These are phyloP conservation scores for Wickerhamiella siamensis DNA, from an alignment of 805 yeast genomes.

Conservation along the genomic window DNA sequence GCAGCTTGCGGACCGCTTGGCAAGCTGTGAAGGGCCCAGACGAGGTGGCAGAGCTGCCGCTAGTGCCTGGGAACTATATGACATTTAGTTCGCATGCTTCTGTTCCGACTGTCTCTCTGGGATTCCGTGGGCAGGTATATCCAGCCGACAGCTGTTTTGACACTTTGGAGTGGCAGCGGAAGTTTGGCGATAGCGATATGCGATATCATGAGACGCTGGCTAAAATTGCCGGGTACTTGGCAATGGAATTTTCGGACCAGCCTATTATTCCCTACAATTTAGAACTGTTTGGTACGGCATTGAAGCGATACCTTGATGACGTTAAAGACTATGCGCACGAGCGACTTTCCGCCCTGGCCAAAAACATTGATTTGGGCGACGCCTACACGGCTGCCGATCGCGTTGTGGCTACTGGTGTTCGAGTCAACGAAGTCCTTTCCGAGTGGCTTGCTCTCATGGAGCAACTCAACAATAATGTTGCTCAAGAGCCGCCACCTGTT, in stretches of 20 bases:
- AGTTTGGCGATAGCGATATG: conserved; percentile 43
- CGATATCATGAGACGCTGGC: conserved; percentile 41
- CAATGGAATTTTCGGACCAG: conserved; percentile 50
- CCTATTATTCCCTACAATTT: conserved; percentile 66
- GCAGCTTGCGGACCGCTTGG: background rate
- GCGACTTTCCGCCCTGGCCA: background rate
- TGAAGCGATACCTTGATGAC: conserved; percentile 34
- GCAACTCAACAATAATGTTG: background rate
- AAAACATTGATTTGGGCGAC: conserved; percentile 20
- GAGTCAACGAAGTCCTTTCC: conserved; percentile 39
- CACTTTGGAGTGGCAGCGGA: conserved; percentile 39
- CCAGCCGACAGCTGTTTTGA: conserved; percentile 46
- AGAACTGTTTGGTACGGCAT: conserved; percentile 30
- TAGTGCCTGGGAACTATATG: conserved; percentile 40
- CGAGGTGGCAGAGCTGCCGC: conserved; percentile 7
- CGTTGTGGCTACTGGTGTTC: conserved; percentile 33
- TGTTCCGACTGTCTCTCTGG: conserved; percentile 52
- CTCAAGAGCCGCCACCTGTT: conserved; percentile 52
- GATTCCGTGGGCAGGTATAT: conserved; percentile 28
- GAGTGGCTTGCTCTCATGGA: conserved; percentile 36
- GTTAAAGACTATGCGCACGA: conserved; percentile 29
- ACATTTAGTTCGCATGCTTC: conserved; percentile 55
- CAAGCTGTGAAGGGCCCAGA: conserved; percentile 5
- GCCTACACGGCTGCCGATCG: conserved; percentile 23
- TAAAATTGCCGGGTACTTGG: conserved; percentile 37